Conservation (phyloP, 2,329 filamentous ascomycete species). For the Monilinia aucupariae region DNA sequence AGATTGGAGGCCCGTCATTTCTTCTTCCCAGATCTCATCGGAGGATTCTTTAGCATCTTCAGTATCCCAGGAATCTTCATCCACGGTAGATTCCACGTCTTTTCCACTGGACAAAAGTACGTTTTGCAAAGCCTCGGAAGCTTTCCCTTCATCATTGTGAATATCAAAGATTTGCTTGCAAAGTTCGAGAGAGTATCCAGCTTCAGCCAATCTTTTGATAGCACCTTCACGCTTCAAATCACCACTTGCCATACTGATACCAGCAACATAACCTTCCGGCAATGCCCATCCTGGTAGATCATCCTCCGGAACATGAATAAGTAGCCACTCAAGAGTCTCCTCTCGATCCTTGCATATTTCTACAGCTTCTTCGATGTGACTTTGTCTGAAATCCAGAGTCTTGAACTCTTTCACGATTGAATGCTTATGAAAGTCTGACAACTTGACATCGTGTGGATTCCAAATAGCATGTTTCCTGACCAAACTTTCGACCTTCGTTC, state of each 20-base stretch:
- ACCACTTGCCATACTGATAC: conserved; percentile 77
- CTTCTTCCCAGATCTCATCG: conserved; percentile 74
- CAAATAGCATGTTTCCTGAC: conserved; percentile 74
- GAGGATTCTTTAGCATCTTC: conserved; percentile 45
- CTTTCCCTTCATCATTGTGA: conserved; percentile 64
- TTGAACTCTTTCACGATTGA: conserved; percentile 67
- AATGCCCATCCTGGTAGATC: conserved; percentile 90
- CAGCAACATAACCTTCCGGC: conserved; percentile 85
- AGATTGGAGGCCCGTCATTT: conserved; percentile 75
- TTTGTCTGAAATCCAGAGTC: conserved; percentile 78
- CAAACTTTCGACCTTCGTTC: conserved; percentile 72
- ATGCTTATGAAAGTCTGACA: conserved; percentile 53
- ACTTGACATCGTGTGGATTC: conserved; percentile 72
- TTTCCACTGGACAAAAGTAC: conserved; percentile 52
- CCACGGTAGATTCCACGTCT: conserved; percentile 35
- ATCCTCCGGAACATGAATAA: conserved; percentile 95
- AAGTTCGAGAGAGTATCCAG: conserved; percentile 80
- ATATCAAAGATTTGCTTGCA: conserved; percentile 73
- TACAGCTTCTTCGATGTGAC: conserved; percentile 83
- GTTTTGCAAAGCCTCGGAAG: conserved; percentile 74
- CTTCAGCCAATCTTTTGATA: conserved; percentile 72
- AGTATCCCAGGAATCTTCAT: conserved; percentile 35
- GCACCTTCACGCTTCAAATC: conserved; percentile 76
- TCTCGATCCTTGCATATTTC: conserved; percentile 85
- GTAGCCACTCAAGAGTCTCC: conserved; percentile 89